phyloP scores from a whole-genome alignment of 352 stramenopile genomes.

The Pythium plurisporium region DNA sequence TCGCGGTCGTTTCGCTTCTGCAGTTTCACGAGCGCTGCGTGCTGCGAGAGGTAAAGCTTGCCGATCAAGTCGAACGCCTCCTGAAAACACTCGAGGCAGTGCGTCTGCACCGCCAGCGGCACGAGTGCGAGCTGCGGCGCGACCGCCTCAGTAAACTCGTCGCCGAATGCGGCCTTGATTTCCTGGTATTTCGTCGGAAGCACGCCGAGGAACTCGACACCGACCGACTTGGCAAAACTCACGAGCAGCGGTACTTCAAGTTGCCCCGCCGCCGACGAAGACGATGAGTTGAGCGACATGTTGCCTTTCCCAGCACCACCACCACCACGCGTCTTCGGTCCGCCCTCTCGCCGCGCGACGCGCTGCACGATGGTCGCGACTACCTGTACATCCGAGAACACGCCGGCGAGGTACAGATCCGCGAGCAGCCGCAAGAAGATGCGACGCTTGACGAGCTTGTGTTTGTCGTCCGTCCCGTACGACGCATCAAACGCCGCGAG shows the following conservation, averaged over 20 bases:
- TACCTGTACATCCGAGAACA: slow-evolving; percentile 67
- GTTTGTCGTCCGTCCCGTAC: slow-evolving; percentile 65
- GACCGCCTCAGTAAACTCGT: slow-evolving; percentile 38
- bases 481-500: slow-evolving; percentile 51
- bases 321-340: slow-evolving; percentile 17
- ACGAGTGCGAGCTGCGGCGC: slow-evolving; percentile 46
- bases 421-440: slow-evolving; percentile 76
- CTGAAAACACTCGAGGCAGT: slow-evolving; percentile 75
- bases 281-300: slow-evolving; percentile 26
- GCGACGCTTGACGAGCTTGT: slow-evolving; percentile 66
- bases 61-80: slow-evolving; percentile 88
- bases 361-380: slow-evolving; percentile 81
- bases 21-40: slow-evolving; percentile 88
- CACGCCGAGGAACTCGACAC: slow-evolving; percentile 85
- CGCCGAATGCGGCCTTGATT: slow-evolving; percentile 31
- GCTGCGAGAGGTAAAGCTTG: slow-evolving; percentile 88
- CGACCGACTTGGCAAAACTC: slow-evolving; percentile 92
- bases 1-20: slow-evolving; percentile 93
- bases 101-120: slow-evolving; percentile 46
- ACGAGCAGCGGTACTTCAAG: slow-evolving; percentile 92
- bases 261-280: slow-evolving; percentile 29
- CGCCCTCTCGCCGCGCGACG: slow-evolving; percentile 50
- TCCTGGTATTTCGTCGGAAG: slow-evolving; percentile 66
- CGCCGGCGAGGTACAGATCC: slow-evolving; percentile 78
- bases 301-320: slow-evolving; percentile 30